Evolutionary conservation across 768 basidiomycete genomes (phyloP).

Genomic region (Lyophyllum shimeji): DNA sequence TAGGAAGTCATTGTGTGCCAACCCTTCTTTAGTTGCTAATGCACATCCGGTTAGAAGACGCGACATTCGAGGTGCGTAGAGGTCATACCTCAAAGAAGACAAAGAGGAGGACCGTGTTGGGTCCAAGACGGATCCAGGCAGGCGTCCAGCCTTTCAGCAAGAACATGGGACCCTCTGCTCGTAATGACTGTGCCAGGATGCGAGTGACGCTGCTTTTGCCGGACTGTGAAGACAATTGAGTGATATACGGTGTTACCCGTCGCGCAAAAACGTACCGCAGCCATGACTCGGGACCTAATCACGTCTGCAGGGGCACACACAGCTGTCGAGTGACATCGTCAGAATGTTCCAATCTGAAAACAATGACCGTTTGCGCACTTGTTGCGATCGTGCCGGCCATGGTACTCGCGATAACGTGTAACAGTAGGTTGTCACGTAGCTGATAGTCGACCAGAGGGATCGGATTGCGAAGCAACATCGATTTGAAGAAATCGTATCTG

Average conservation of each 20-base stretch:
- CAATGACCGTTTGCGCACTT: conserved; percentile 43
- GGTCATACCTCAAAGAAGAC: conserved; percentile 73
- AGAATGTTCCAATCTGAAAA: background rate
- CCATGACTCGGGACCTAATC: conserved; percentile 75
- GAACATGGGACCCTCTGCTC: conserved; percentile 73
- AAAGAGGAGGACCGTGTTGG: conserved; percentile 83
- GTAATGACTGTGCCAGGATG: conserved; percentile 58
- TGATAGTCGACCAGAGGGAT: conserved; percentile 60
- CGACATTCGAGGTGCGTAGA: background rate
- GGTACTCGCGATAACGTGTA: conserved; percentile 69
- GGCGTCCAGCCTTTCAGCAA: conserved; percentile 91
- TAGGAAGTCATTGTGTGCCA: conserved; percentile 39
- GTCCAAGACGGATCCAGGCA: conserved; percentile 80
- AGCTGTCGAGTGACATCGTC: conserved; percentile 38
- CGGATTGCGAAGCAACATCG: conserved; percentile 47
- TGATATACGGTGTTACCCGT: conserved; percentile 3
- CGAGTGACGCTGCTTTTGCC: conserved; percentile 45
- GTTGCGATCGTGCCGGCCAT: conserved; percentile 77
- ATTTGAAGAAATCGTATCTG: conserved; percentile 81
- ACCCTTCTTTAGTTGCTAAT: conserved; percentile 68
- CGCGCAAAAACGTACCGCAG: conserved; percentile 47
- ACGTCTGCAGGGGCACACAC: conserved; percentile 81
- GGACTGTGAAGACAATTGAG: conserved; percentile 37
- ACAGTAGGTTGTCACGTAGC: conserved; percentile 60
- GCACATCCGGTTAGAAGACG: conserved; percentile 1